Evolutionary conservation across 805 yeast species (phyloP), one percentile per base, ranked within the genome.

Genomic region (Maudiozyma pseudohumilis): DNA sequence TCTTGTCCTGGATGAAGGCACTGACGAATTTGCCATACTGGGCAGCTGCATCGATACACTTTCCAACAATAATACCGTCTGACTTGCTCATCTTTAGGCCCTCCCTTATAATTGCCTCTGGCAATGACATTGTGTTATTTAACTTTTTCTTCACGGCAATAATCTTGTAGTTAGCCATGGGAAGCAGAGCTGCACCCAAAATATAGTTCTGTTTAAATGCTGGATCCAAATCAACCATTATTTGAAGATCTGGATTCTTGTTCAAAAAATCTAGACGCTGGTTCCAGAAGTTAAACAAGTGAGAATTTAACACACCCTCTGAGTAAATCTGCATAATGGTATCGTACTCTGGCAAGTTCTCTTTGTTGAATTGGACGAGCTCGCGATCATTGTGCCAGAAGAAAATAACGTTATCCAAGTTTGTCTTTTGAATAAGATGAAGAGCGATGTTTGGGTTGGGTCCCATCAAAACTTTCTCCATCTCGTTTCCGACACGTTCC

Each of bases 401-500:
- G 56, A 87, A 83, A 2, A 87, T 71, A 9, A 73, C 68, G 13
- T 72, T 70, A 24, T 70, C 73, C 27, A 87, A 63, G 1, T 67
- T 66, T 11, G 77, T 74, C 27, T 68, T 63, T 34, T 69, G 69
- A 27, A 88, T 65, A 41, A 82, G 56, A 17, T 66, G 57, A 40
- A 87, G 59, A 0, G 92, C 95, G 42, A 73, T 68, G 0, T 67
- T 57, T 0, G 88, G 83, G 48, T 78, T 68, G 6, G 62, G 52
- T 6, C 87, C 74, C n/a, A 60, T 59, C n/a, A 89, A 62, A 28
- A 80, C 80, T 57, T 92, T 92, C 32, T 70, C 77, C 34, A 88
- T 58, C 53, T 92, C 98, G 5, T 74, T 77, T 3, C 96, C 96
- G 13, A 92, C 76, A 45, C 98, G 69, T 57, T 92, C 98, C 37